phyloP scores from a whole-genome alignment of 2,329 filamentous ascomycete species.

The Colletotrichum cuscutae region DNA sequence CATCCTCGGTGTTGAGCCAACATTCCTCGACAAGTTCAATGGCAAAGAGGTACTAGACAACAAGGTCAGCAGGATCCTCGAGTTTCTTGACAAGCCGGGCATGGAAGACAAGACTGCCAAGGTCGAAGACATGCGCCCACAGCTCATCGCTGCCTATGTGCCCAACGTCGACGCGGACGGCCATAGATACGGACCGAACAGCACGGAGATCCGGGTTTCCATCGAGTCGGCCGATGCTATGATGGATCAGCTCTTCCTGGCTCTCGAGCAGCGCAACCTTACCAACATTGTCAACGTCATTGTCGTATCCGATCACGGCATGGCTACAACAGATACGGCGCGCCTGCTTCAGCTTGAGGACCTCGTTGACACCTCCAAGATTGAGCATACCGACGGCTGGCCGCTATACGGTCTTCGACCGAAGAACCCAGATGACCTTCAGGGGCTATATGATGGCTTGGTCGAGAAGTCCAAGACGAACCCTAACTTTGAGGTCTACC shows the following conservation, averaged over 20 bases:
- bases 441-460: constrained; percentile 72
- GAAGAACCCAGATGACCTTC: constrained; percentile 73
- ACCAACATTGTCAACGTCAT: constrained; percentile 92
- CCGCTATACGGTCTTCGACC: constrained; percentile 90
- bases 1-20: constrained; percentile 78
- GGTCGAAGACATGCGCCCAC: constrained; percentile 73
- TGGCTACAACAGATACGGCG: constrained; percentile 89
- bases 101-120: constrained; percentile 65
- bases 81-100: constrained; percentile 86
- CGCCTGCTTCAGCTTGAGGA: constrained; percentile 92
- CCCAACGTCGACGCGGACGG: constrained; percentile 91
- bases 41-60: constrained; percentile 76
- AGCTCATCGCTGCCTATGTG: constrained; percentile 94
- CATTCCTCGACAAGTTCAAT: constrained; percentile 87
- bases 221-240: constrained; percentile 85
- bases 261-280: constrained; percentile 83
- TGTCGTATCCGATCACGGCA: constrained; percentile 97
- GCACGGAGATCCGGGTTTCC: constrained; percentile 84
- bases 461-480: constrained; percentile 67
- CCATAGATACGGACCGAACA: constrained; percentile 92
- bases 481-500: constrained; percentile 85
- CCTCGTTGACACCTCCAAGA: constrained; percentile 78
- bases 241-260: constrained; percentile 80
- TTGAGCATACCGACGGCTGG: constrained; percentile 93
- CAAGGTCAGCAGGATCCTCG: constrained; percentile 84